Evolutionary conservation across 495 filamentous ascomycete species (phyloP).

Genomic region (Tuber melanosporum): DNA sequence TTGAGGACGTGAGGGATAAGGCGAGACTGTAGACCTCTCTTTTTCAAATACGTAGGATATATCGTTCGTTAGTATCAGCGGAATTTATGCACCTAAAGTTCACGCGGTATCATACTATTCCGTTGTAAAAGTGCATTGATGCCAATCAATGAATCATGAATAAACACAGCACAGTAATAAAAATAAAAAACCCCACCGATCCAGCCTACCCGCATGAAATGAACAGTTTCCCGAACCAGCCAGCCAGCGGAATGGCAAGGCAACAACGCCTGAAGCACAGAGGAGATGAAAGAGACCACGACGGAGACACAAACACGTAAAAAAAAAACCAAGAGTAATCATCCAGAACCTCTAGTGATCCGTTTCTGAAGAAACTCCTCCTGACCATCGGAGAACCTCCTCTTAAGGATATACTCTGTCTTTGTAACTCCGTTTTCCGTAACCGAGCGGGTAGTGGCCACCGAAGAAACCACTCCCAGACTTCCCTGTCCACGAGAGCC

Average conservation of each 20-base stretch:
- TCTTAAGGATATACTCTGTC: slow-evolving; percentile 30
- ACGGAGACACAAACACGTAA: neutral
- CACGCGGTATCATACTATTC: neutral
- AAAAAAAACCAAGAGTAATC: neutral
- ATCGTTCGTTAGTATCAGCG: neutral
- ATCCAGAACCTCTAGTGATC: neutral
- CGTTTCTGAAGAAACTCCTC: slow-evolving; percentile 35
- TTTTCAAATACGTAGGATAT: neutral
- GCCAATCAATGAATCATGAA: neutral
- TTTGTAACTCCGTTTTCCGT: slow-evolving; percentile 30
- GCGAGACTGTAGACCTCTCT: slow-evolving; percentile 48
- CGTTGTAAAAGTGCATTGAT: neutral
- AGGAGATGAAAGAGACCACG: neutral
- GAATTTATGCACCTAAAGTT: neutral
- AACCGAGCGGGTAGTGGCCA: slow-evolving; percentile 22
- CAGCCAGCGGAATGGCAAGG: neutral
- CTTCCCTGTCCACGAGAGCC: neutral
- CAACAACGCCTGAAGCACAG: neutral
- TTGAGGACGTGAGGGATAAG: slow-evolving; percentile 48
- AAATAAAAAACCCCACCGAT: neutral
- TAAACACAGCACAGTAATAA: neutral
- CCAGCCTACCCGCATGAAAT: neutral
- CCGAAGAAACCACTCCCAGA: slow-evolving; percentile 17
- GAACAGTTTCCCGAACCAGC: neutral
- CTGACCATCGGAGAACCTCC: slow-evolving; percentile 32